These are phyloP conservation scores for Blastomyces percursus DNA, from an alignment of 2,329 filamentous ascomycete genomes.

Conservation along the genomic window DNA sequence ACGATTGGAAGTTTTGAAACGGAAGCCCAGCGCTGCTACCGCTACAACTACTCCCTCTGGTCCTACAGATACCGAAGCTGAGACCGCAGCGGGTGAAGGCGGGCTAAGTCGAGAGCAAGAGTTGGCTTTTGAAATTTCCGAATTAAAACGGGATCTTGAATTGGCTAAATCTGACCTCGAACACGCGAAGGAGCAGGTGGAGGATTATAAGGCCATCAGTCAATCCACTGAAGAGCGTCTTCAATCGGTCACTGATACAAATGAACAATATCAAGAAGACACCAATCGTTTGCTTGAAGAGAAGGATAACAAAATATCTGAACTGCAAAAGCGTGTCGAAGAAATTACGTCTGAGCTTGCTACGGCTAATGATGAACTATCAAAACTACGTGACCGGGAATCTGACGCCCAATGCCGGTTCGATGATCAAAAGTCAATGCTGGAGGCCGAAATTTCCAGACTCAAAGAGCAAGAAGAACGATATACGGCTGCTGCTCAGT, in stretches of 20 bases:
- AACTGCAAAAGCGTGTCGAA: slow-evolving; percentile 71
- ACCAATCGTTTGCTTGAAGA: slow-evolving; percentile 63
- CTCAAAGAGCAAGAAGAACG: slow-evolving; percentile 76
- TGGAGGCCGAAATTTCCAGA: slow-evolving; percentile 68
- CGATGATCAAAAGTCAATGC: slow-evolving; percentile 69
- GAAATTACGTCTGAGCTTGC: slow-evolving; percentile 74
- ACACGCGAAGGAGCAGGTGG: slow-evolving; percentile 65
- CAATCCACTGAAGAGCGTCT: slow-evolving; percentile 81
- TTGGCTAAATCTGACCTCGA: slow-evolving; percentile 70
- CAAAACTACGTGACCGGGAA: slow-evolving; percentile 66
- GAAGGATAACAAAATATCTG: slow-evolving; percentile 68
- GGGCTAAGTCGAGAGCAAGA: slow-evolving; percentile 63
- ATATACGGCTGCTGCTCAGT: slow-evolving; percentile 66
- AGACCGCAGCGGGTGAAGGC: slow-evolving; percentile 39
- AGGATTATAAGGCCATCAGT: slow-evolving; percentile 81
- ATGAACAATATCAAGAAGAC: slow-evolving; percentile 81
- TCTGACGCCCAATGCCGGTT: slow-evolving; percentile 59
- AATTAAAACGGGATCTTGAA: slow-evolving; percentile 79
- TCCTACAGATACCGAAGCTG: slow-evolving; percentile 33
- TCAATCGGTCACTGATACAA: slow-evolving; percentile 63
- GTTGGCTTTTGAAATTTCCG: slow-evolving; percentile 68
- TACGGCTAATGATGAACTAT: slow-evolving; percentile 71
- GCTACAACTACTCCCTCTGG: slow-evolving; percentile 33
- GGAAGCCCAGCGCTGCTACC: slow-evolving; percentile 58
- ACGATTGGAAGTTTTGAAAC: slow-evolving; percentile 67